Conservation (phyloP, 2,329 filamentous ascomycete genomes). For the Claviceps sp. region DNA sequence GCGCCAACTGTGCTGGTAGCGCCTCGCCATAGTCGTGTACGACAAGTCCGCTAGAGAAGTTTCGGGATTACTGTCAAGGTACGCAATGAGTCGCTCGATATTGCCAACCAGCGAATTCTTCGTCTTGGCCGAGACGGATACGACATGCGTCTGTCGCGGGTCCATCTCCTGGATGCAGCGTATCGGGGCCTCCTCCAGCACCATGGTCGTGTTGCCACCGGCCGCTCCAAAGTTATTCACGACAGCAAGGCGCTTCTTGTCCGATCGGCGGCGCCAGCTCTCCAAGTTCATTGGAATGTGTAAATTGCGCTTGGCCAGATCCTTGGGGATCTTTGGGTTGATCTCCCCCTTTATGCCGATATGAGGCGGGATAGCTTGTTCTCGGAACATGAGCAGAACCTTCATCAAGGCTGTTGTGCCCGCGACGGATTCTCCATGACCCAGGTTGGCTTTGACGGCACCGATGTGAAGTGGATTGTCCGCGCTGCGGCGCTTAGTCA, state of each 20-base stretch:
- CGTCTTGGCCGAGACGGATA: constrained; percentile 44
- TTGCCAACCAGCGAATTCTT: constrained; percentile 45
- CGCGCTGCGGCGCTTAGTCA: constrained; percentile 24
- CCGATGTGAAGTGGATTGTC: constrained; percentile 47
- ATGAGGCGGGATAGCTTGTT: constrained; percentile 50
- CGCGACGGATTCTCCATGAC: constrained; percentile 48
- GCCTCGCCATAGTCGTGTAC: constrained; percentile 55
- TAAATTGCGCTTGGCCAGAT: constrained; percentile 43
- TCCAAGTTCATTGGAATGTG: constrained; percentile 43
- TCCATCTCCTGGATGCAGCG: constrained; percentile 29
- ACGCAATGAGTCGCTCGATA: constrained; percentile 38
- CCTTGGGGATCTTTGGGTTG: constrained; percentile 44
- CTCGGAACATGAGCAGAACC: constrained; percentile 50
- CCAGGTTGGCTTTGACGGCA: constrained; percentile 50
- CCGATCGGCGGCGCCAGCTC: constrained; percentile 29
- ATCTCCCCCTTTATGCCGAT: constrained; percentile 52
- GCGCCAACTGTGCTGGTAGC: constrained; percentile 45
- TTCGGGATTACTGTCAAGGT: constrained; percentile 37
- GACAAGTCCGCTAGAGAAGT: constrained; percentile 43
- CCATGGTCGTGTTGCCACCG: constrained; percentile 55
- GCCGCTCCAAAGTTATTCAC: constrained; percentile 61
- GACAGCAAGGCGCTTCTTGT: constrained; percentile 33
- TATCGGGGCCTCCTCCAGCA: constrained; percentile 48
- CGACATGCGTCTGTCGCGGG: constrained; percentile 41
- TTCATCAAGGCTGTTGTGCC: constrained; percentile 51